Base-by-base conservation (phyloP, 2,329 filamentous ascomycete species). In the Nannizziopsis arthrosporioides region DNA sequence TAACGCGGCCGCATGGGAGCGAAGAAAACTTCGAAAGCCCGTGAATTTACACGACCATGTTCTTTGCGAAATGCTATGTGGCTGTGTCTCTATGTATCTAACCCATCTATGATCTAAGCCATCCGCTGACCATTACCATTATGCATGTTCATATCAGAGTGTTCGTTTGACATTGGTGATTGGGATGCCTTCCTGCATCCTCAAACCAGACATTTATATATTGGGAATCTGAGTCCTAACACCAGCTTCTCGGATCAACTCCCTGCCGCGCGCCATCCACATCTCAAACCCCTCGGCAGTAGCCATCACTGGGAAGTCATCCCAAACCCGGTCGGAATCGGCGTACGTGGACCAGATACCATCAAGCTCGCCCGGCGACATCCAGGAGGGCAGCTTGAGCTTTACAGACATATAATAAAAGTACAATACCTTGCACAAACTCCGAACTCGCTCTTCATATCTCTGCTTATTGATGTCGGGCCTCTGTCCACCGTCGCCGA, bases 401-500 rank as follows among this genome's bases (percentile, higher is more conserved):
- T 66, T 55, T 2, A 69, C 64, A 44, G 62, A 67, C 17, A 66
- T 70, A 52, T 69, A 71, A 55, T 70, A 71, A 38, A 70, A 68
- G 49, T 71, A 71, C 6, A 72, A 60, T 37, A 70, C 66, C 39
- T 66, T 59, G 55, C 68, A 70, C 11, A 71, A 61, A 15, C 63
- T 54, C 34, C 64, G 61, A 7, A 69, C 68, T 3, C 67, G 63
- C 22, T 65, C 60, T 36, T 66, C 58, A 32, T 68, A 69, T 36
- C 65, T 61, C 49, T 66, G 64, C 54, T 66, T 60, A 30, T 51
- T 38, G 39, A 48, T 40, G 35, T 56, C 60, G 1, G 63, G 64
- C 18, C 67, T 65, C 2, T 60, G 60, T 19, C 64, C 62, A 11
- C 63, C 63, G 41, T 69, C 65, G 5, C 67, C 68, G 7, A 68